phyloP scores from a whole-genome alignment of 768 basidiomycete genomes.

The Trametes gibbosa region DNA sequence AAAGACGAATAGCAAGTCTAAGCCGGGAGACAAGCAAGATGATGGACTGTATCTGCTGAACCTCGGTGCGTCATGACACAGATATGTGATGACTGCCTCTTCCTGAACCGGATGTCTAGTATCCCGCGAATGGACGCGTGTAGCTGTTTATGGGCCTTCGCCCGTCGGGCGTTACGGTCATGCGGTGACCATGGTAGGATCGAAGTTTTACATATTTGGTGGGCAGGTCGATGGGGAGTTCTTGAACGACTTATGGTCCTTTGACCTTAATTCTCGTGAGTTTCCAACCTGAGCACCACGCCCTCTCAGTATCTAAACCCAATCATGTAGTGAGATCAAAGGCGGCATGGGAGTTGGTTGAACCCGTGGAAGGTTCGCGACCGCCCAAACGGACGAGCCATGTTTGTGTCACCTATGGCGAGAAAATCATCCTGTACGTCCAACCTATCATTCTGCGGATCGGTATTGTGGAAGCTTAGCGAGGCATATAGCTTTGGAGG shows the following conservation, averaged over 20 bases:
- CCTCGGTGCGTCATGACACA: constrained; percentile 57
- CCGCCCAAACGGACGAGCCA: constrained; percentile 92
- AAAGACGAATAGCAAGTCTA: constrained; percentile 65
- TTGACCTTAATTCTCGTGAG: constrained; percentile 93
- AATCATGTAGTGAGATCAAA: constrained; percentile 66
- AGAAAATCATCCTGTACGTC: constrained; percentile 80
- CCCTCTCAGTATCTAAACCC: not conserved
- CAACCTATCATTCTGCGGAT: constrained; percentile 11
- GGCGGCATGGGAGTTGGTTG: constrained; percentile 80
- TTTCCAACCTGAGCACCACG: not conserved
- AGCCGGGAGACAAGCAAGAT: constrained; percentile 75
- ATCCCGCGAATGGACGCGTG: constrained; percentile 92
- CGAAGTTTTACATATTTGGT: constrained; percentile 92
- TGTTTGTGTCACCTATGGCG: constrained; percentile 77
- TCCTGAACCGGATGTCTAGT: constrained; percentile 42
- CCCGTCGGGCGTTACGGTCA: constrained; percentile 95
- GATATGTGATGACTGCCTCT: not conserved
- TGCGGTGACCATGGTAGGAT: constrained; percentile 88
- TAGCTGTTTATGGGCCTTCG: constrained; percentile 69
- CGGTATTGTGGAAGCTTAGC: not conserved
- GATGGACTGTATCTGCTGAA: constrained; percentile 93
- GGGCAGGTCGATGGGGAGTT: constrained; percentile 96
- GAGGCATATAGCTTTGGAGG: constrained; percentile 81
- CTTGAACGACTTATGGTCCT: constrained; percentile 92
- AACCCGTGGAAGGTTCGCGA: constrained; percentile 49